Evolutionary conservation across 2,329 filamentous ascomycete species (phyloP).

Genomic region (Lasiodiplodia sp.): DNA sequence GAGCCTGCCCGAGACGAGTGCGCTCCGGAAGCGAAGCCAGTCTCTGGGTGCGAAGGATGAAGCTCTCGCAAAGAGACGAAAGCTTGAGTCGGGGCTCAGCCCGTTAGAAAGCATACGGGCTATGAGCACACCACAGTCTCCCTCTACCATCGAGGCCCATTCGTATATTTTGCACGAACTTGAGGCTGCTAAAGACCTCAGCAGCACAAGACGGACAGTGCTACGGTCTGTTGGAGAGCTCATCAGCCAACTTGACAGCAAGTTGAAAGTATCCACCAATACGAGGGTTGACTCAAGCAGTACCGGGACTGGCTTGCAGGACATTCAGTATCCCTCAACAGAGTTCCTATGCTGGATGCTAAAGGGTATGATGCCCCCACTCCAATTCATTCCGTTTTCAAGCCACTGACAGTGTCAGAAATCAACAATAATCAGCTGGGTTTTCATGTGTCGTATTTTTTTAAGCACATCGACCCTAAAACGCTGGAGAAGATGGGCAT

Average conservation of each 20-base stretch:
- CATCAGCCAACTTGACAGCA: conserved; percentile 7
- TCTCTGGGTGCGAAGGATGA: conserved; percentile 16
- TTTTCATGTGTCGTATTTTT: conserved; percentile 9
- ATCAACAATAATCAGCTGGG: conserved; percentile 6
- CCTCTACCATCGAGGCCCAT: conserved; percentile 3
- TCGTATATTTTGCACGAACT: conserved; percentile 9
- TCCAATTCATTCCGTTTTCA: too few relatives aligned
- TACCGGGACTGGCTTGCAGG: background rate
- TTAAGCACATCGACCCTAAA: conserved; percentile 14
- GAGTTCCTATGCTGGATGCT: conserved; percentile 24
- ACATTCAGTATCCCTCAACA: background rate
- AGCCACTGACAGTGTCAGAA: background rate
- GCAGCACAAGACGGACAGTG: conserved; percentile 7
- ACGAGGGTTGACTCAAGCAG: background rate
- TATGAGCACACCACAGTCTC: conserved; percentile 18
- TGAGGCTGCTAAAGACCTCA: conserved; percentile 13
- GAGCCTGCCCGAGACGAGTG: background rate
- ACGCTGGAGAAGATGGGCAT: conserved; percentile 43
- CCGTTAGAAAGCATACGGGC: conserved; percentile 3
- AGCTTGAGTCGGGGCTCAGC: conserved; percentile 1
- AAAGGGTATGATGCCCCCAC: background rate
- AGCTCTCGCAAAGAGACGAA: background rate
- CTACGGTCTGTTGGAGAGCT: conserved; percentile 4
- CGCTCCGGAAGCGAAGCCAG: conserved; percentile 2
- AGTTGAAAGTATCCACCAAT: background rate